Percentiles rank a stretch among this genome's conserved stretches.
These are phyloP conservation scores for Boletus semigastroideus DNA, from an alignment of 1,284 basidiomycete genomes.

Conservation along the genomic window DNA sequence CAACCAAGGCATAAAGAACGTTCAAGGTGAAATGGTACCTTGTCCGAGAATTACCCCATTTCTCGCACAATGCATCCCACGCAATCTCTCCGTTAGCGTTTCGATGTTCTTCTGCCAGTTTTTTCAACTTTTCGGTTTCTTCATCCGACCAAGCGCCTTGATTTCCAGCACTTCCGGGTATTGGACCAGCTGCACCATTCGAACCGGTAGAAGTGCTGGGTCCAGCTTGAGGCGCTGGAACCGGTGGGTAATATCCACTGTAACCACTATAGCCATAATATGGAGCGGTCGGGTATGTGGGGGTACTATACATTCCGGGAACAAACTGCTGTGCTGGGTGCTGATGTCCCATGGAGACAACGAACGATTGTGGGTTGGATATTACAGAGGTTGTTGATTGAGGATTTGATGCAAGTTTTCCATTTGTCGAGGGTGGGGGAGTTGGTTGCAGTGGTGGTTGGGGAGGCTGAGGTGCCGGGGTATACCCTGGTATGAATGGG, in stretches of 20 bases:
- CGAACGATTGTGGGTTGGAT: slow-evolving; percentile 67
- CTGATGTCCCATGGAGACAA: slow-evolving; percentile 56
- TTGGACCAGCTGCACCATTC: slow-evolving; percentile 14
- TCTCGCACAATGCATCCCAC: slow-evolving; percentile 72
- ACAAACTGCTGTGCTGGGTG: slow-evolving; percentile 39
- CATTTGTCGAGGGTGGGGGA: slow-evolving; percentile 30
- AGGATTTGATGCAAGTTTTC: slow-evolving; percentile 27
- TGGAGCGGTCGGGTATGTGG: slow-evolving; percentile 56
- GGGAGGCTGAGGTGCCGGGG: slow-evolving; percentile 24
- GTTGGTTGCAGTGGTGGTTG: slow-evolving; percentile 24
- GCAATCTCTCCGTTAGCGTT: slow-evolving; percentile 55
- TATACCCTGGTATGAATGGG: slow-evolving; percentile 43
- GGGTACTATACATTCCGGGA: slow-evolving; percentile 39
- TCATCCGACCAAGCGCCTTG: slow-evolving; percentile 76
- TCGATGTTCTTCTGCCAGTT: slow-evolving; percentile 64
- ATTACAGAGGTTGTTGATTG: slow-evolving; percentile 45
- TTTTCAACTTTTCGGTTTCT: slow-evolving; percentile 64
- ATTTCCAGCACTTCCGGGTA: slow-evolving; percentile 46
- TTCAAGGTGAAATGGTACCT: slow-evolving; percentile 42
- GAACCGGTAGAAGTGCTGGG: slow-evolving; percentile 29
- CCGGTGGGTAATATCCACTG: slow-evolving; percentile 37
- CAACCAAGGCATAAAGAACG: slow-evolving; percentile 11
- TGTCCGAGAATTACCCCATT: slow-evolving; percentile 70
- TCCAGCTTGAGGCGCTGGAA: slow-evolving; percentile 24
- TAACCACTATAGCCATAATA: slow-evolving; percentile 49